Percentiles rank a stretch among this genome's conserved stretches.
Evolutionary conservation across 2,329 filamentous ascomycete species (phyloP).

Genomic region (Sporothrix pallida): DNA sequence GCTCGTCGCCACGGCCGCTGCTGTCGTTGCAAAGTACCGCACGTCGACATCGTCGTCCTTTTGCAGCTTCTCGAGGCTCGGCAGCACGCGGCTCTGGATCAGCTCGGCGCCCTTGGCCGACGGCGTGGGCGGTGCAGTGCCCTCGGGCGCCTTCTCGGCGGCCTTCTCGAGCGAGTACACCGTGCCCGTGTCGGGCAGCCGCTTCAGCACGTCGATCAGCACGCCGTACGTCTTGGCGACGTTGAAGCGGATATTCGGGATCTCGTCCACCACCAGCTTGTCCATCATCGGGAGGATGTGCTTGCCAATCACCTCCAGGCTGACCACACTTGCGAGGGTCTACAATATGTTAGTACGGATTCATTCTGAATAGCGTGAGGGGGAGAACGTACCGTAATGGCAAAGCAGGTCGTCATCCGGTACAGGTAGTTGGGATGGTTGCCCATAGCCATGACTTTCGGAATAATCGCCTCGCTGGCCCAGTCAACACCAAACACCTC

Average conservation of each 20-base stretch:
- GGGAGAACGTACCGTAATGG: conserved; percentile 59
- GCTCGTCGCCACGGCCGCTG: conserved; percentile 66
- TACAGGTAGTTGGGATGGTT: conserved; percentile 98
- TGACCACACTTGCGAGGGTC: conserved; percentile 93
- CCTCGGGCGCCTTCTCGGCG: conserved; percentile 59
- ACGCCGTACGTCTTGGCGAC: conserved; percentile 96
- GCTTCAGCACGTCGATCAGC: conserved; percentile 88
- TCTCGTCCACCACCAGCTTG: conserved; percentile 90
- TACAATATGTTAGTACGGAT: conserved; percentile 47
- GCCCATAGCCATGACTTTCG: conserved; percentile 98
- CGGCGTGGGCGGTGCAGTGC: conserved; percentile 58
- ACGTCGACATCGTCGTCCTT: conserved; percentile 98
- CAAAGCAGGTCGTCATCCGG: conserved; percentile 99
- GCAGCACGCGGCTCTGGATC: conserved; percentile 84
- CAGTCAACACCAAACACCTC: conserved; percentile 98
- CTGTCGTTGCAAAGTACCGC: conserved; percentile 94
- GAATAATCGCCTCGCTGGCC: conserved; percentile 96
- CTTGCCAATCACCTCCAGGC: conserved; percentile 87
- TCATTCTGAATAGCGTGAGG: neutral
- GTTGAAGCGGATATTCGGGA: conserved; percentile 99
- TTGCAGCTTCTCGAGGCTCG: conserved; percentile 92
- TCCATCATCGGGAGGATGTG: conserved; percentile 96
- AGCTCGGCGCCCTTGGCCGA: conserved; percentile 77
- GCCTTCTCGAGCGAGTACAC: conserved; percentile 76
- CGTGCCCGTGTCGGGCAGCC: conserved; percentile 86